These are phyloP conservation scores for Venturia oleaginea DNA, from an alignment of 2,329 filamentous ascomycete genomes.

Conservation along the genomic window DNA sequence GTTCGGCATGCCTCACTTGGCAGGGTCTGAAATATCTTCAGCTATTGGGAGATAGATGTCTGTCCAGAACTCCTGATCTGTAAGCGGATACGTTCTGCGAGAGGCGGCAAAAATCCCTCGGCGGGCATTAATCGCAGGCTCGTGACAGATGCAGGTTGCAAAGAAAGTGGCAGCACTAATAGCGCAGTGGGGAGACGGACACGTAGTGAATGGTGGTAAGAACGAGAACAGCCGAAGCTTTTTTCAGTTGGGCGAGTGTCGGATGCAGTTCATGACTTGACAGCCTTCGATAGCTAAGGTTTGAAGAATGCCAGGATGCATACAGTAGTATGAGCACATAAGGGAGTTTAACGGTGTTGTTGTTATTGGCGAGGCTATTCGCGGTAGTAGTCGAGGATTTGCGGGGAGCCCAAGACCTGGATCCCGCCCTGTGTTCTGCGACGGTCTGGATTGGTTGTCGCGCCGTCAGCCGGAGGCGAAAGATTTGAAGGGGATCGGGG, in stretches of 20 bases:
- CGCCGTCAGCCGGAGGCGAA: neutral
- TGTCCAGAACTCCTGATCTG: neutral
- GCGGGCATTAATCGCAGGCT: neutral
- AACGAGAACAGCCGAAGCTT: neutral
- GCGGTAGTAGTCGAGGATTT: neutral
- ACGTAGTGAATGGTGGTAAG: neutral
- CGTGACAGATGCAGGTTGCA: neutral
- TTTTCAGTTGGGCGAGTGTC: neutral
- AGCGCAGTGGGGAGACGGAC: neutral
- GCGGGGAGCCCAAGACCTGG: neutral
- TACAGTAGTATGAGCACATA: neutral
- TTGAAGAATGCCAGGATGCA: neutral
- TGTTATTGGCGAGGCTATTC: constrained; percentile 1
- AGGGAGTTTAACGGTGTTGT: neutral
- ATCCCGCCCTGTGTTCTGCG: neutral
- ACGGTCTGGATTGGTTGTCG: neutral
- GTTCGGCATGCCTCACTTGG: neutral
- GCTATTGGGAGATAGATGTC: neutral
- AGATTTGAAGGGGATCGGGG: neutral
- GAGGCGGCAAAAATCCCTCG: neutral
- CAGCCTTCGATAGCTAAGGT: neutral
- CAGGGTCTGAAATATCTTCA: neutral
- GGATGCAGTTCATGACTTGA: neutral
- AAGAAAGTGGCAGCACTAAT: neutral
- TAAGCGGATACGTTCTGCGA: neutral